Conservation (phyloP, 176 grass and related monocot genomes). For the Carex littledalei region DNA sequence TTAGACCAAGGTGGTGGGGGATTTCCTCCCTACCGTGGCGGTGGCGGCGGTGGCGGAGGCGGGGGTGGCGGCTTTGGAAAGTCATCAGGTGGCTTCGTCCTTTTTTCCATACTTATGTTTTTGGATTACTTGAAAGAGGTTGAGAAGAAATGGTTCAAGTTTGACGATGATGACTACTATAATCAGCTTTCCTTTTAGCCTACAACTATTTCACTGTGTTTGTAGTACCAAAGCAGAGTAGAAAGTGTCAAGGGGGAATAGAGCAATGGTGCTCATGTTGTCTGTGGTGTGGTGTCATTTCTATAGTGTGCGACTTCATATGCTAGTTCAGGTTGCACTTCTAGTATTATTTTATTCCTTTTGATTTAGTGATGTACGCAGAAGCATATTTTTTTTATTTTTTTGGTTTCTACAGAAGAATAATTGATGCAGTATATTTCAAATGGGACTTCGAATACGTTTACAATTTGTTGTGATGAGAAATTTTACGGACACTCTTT, state of each 20-base stretch:
- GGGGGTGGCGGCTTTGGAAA: background rate
- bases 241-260: background rate
- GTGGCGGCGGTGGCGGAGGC: background rate
- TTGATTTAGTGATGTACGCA: background rate
- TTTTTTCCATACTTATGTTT: conserved; percentile 10
- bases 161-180: conserved; percentile 23
- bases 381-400: background rate
- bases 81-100: conserved; percentile 7
- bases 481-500: background rate
- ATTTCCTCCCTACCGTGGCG: background rate
- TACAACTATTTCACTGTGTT: background rate
- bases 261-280: background rate
- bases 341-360: background rate
- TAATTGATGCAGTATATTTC: background rate
- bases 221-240: background rate
- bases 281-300: background rate
- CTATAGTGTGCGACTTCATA: background rate
- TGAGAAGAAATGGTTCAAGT: conserved; percentile 28
- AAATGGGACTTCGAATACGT: background rate
- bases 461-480: background rate
- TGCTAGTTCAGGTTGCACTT: background rate
- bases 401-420: background rate
- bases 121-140: conserved; percentile 28
- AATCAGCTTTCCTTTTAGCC: background rate
- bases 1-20: conserved; percentile 15